Evolutionary conservation across 495 filamentous ascomycete genomes (phyloP).

Genomic region (Penicillium herquei): DNA sequence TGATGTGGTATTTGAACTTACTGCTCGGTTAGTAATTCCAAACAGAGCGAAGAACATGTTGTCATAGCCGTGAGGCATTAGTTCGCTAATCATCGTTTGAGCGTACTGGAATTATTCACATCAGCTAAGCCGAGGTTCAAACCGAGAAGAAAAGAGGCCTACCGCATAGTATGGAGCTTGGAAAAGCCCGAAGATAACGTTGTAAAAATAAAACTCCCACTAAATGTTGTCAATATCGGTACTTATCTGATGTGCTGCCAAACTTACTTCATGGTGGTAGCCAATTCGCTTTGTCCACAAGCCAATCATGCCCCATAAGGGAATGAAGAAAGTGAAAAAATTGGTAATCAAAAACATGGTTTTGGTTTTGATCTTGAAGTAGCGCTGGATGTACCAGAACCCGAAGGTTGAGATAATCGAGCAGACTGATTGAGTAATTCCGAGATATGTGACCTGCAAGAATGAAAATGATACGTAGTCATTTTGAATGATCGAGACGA

Average conservation of each 20-base stretch:
- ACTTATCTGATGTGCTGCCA: background rate
- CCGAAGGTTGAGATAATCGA: slow-evolving; percentile 47
- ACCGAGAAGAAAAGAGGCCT: background rate
- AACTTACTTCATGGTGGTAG: slow-evolving; percentile 43
- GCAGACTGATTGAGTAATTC: slow-evolving; percentile 43
- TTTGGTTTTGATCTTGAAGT: slow-evolving; percentile 48
- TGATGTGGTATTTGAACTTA: slow-evolving; percentile 20
- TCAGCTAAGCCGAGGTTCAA: background rate
- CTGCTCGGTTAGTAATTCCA: slow-evolving; percentile 51
- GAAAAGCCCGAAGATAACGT: slow-evolving; percentile 48
- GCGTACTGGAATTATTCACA: slow-evolving; percentile 31
- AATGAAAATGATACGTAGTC: slow-evolving; percentile 47
- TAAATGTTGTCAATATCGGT: slow-evolving; percentile 11
- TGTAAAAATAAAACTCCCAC: slow-evolving; percentile 55
- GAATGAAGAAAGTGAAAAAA: slow-evolving; percentile 48
- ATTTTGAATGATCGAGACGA: slow-evolving; percentile 49
- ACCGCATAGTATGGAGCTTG: slow-evolving; percentile 53
- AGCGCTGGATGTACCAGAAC: slow-evolving; percentile 52
- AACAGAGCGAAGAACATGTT: slow-evolving; percentile 55
- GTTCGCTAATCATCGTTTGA: slow-evolving; percentile 54
- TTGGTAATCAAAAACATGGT: slow-evolving; percentile 51
- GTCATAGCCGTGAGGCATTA: slow-evolving; percentile 50
- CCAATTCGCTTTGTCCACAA: slow-evolving; percentile 47
- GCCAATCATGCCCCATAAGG: slow-evolving; percentile 52
- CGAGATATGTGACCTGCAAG: slow-evolving; percentile 49